Base-by-base conservation (phyloP, 768 basidiomycete genomes). In the Pleurotus cornucopiae region DNA sequence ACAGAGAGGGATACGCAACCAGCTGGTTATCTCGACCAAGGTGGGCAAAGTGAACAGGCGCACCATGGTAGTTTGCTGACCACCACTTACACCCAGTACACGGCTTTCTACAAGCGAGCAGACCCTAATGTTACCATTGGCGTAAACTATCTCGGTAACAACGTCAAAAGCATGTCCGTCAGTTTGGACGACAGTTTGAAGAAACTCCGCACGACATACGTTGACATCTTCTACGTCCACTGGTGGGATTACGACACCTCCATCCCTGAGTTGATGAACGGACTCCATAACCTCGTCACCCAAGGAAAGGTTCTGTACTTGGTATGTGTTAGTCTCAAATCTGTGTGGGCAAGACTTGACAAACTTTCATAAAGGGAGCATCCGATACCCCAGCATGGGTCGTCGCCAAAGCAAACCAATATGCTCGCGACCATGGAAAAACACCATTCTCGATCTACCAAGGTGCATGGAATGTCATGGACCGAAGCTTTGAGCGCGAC, bases 211-310 rank as follows among this genome's bases (percentile, higher is more conserved):
- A 79, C 76, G 0, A 61, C 64, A 3, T 79, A 78, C 54, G 75
- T 80, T 59, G 80, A 83, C 58, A 61, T 81, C 41, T 63, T 78
- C 6, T 79, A 78, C 60, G 48, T 77, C 3, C 75, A 79, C 55
- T 76, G 69, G 68, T 81, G 81, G 81, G 83, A 85, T 62, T 82
- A 70, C 57, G 65, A 71, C 6, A 81, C 79, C 11, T 69, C 71
- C 16, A 70, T 85, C 46, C 75, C 78, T 59, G 84, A 87, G 65
- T 65, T 85, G 23, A 83, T 86, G 81, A 72, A 76, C 46, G 66
- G 70, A 4, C 67, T 87, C 4, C 79, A 86, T 60, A 70, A 71
- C 20, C 72, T 85, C 41, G 78, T 85, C 46, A 64, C 67, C 11
- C 62, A 68, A 23, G 76, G 84, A 16, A 85, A 84, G 62, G 79